phyloP scores from a whole-genome alignment of 148 eudicot species.

The Silene latifolia region DNA sequence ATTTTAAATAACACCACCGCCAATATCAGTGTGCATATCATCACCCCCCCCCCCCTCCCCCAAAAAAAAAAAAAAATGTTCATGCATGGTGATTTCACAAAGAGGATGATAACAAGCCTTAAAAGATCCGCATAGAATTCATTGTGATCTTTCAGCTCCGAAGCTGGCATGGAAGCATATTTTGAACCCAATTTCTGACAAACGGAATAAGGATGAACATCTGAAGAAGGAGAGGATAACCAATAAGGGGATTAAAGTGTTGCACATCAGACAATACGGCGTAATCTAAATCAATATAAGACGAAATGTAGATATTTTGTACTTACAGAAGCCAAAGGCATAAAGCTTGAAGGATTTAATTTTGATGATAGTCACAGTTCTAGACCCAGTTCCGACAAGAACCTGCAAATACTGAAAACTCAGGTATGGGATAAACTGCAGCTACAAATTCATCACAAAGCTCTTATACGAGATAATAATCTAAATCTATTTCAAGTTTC shows the following conservation, averaged over 20 bases:
- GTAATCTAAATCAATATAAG: background rate
- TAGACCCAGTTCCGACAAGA: slow-evolving; percentile 96
- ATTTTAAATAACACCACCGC: background rate
- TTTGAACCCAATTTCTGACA: slow-evolving; percentile 84
- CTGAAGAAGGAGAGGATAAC: slow-evolving; percentile 29
- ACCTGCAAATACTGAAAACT: slow-evolving; percentile 36
- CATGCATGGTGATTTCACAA: slow-evolving; percentile 1
- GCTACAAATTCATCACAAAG: background rate
- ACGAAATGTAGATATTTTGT: slow-evolving; percentile 1
- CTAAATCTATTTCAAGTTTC: background rate
- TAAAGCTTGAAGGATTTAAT: slow-evolving; percentile 81
- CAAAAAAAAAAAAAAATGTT: background rate
- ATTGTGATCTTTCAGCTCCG: slow-evolving; percentile 52
- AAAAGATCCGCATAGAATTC: slow-evolving; percentile 83
- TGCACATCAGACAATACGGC: background rate
- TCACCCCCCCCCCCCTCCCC: too few species aligned
- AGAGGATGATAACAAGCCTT: slow-evolving; percentile 40
- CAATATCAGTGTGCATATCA: background rate
- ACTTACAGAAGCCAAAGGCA: slow-evolving; percentile 95
- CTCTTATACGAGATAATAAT: background rate
- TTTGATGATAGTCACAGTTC: slow-evolving; percentile 65
- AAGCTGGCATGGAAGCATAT: slow-evolving; percentile 58
- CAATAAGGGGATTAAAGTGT: background rate
- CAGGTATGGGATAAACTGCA: background rate
- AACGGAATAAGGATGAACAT: slow-evolving; percentile 77